Conservation (phyloP, 306 rosid genomes). For the Cyclanthera cordifolia region DNA sequence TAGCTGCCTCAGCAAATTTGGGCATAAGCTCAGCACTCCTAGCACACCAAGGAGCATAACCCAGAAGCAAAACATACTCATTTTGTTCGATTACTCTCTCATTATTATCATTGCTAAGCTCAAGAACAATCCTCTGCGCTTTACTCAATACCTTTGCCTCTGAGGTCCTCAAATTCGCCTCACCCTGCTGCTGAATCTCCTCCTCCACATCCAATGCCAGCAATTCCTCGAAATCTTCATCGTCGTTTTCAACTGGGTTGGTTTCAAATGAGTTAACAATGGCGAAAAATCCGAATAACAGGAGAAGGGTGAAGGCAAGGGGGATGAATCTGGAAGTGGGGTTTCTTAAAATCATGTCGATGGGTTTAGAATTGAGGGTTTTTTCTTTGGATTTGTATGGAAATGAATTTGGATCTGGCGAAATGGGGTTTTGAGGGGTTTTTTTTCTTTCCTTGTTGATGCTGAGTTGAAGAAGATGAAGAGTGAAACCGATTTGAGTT, state of each 20-base stretch:
- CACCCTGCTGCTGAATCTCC: constrained; percentile 30
- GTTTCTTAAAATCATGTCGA: constrained; percentile 11
- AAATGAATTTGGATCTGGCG: background rate
- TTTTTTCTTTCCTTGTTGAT: background rate
- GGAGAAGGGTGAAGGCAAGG: constrained; percentile 39
- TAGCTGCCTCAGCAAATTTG: constrained; percentile 87
- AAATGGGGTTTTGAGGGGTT: constrained; percentile 12
- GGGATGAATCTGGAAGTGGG: constrained; percentile 42
- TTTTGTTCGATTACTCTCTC: constrained; percentile 49
- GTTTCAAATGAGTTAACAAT: constrained; percentile 32
- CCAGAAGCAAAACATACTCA: constrained; percentile 69
- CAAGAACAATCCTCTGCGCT: constrained; percentile 84
- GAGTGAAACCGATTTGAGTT: background rate
- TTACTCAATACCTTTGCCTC: constrained; percentile 69
- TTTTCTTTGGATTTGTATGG: background rate
- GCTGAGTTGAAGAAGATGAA: background rate
- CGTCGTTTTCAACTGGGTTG: constrained; percentile 23
- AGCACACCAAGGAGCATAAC: constrained; percentile 92
- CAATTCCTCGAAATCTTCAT: constrained; percentile 53
- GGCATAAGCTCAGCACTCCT: constrained; percentile 98
- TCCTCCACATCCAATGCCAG: constrained; percentile 72
- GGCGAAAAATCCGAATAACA: constrained; percentile 22
- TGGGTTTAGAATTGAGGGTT: background rate
- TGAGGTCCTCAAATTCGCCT: constrained; percentile 32
- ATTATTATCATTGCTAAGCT: constrained; percentile 60